These are phyloP conservation scores for Ceratocystis variospora DNA, from an alignment of 2,329 filamentous ascomycete species.

Conservation along the genomic window DNA sequence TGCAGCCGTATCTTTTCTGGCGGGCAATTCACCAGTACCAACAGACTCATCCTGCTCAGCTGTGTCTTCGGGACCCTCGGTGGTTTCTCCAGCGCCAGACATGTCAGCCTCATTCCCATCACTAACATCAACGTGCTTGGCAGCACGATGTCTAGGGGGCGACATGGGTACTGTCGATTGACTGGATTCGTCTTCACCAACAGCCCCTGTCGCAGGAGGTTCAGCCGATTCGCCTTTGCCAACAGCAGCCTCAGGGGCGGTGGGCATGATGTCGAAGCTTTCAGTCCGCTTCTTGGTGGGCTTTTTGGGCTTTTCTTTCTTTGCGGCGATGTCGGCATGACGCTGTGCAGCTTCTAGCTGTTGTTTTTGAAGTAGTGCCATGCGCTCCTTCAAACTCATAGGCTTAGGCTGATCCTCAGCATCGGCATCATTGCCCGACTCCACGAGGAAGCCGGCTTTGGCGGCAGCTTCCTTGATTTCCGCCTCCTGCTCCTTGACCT, in stretches of 20 bases:
- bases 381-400: constrained; percentile 84
- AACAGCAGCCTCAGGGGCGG: constrained; percentile 19
- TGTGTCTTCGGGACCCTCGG: constrained; percentile 45
- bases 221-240: constrained; percentile 35
- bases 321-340: constrained; percentile 61
- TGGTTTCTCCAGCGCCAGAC: constrained; percentile 50
- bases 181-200: constrained; percentile 29
- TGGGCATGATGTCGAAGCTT: constrained; percentile 29
- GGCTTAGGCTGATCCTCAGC: constrained; percentile 79
- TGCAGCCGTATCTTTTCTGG: not conserved
- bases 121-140: constrained; percentile 29
- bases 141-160: constrained; percentile 34
- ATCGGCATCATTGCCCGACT: constrained; percentile 37
- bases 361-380: constrained; percentile 85
- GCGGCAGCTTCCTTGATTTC: constrained; percentile 55
- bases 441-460: constrained; percentile 46
- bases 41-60: constrained; percentile 58
- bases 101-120: constrained; percentile 53
- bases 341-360: constrained; percentile 79
- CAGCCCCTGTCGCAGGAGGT: constrained; percentile 33
- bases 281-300: constrained; percentile 49
- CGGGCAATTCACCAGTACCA: constrained; percentile 50
- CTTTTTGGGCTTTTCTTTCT: constrained; percentile 79
- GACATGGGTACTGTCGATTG: constrained; percentile 35
- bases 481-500: constrained; percentile 49